phyloP scores from a whole-genome alignment of 78 protist genomes.

The Tieghemostelium lacteum region DNA sequence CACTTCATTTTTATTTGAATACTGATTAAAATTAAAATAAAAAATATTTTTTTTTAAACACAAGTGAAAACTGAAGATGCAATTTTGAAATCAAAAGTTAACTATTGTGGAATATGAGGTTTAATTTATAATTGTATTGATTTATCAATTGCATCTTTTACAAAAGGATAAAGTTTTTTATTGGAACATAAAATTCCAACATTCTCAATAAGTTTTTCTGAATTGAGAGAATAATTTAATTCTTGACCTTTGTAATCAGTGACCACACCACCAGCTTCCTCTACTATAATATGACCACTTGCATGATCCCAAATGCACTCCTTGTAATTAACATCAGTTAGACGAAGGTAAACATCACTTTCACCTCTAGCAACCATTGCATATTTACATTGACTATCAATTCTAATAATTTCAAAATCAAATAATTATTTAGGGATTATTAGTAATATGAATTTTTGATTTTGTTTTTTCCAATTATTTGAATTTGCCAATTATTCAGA shows the following conservation, averaged over 20 bases:
- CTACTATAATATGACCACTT: conserved; percentile 63
- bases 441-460: neutral
- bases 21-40: too few species aligned
- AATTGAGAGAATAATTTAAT: conserved; percentile 52
- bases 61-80: too few species aligned
- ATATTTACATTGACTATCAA: conserved; percentile 85
- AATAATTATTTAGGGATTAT: neutral
- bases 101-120: too few species aligned
- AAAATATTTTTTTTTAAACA: too few species aligned
- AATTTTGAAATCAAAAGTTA: too few species aligned
- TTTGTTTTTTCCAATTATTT: neutral
- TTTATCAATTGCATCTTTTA: conserved; percentile 30
- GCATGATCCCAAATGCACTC: conserved; percentile 85
- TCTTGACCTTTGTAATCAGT: conserved; percentile 42
- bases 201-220: conserved; percentile 25
- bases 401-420: conserved; percentile 3
- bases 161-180: neutral
- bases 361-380: conserved; percentile 84
- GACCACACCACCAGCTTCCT: conserved; percentile 82
- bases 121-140: conserved; percentile 51
- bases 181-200: conserved; percentile 72
- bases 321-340: conserved; percentile 39
- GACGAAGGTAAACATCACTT: conserved; percentile 67
- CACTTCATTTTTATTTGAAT: too few species aligned
- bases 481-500: too few species aligned